Conservation (phyloP, 2,329 filamentous ascomycete species). For the Fusarium fujikuroi region DNA sequence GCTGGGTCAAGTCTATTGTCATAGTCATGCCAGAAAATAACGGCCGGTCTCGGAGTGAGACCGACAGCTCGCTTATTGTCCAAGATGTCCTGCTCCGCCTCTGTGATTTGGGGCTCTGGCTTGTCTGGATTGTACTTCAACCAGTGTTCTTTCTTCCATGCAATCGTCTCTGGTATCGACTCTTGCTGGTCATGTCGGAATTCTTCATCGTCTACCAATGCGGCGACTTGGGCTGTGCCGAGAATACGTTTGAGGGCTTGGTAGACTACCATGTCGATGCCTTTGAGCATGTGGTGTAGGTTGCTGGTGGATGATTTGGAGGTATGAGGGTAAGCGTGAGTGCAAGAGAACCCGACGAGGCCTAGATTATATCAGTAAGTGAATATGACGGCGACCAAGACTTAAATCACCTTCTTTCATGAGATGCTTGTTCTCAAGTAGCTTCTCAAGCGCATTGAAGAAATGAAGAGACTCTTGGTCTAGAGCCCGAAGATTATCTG, state of each 20-base stretch:
- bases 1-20: background rate
- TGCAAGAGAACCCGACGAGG: constrained; percentile 56
- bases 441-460: constrained; percentile 1
- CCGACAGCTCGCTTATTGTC: background rate
- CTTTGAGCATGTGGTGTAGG: constrained; percentile 56
- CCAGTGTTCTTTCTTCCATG: background rate
- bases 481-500: background rate
- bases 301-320: constrained; percentile 24
- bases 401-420: constrained; percentile 3
- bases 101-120: background rate
- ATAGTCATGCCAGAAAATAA: background rate
- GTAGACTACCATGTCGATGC: constrained; percentile 57
- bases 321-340: constrained; percentile 59
- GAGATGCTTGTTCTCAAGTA: background rate
- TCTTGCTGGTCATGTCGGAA: background rate
- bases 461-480: constrained; percentile 26
- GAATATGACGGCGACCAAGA: too few species aligned
- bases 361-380: too few species aligned
- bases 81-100: background rate
- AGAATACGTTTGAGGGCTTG: constrained; percentile 26
- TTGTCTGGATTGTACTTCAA: too few species aligned
- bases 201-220: constrained; percentile 1
- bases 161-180: rapidly evolving
- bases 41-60: rapidly evolving
- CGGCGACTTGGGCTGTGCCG: background rate